Base-by-base conservation (phyloP, 2,329 filamentous ascomycete species). In the Canariomyces notabilis region DNA sequence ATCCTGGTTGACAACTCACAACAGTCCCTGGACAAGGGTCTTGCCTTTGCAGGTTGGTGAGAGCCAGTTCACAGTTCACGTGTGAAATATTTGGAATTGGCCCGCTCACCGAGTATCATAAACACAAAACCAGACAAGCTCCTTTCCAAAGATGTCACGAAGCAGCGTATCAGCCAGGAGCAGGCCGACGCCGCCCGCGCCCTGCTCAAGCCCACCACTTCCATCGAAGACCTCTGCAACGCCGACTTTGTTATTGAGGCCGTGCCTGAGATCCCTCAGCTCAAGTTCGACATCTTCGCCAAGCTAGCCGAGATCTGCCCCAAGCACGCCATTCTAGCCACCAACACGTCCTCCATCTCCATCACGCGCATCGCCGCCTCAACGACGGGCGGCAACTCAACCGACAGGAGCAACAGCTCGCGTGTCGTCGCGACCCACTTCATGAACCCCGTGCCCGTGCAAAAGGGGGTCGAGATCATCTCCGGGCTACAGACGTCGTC, bases 191-290 rank as follows among this genome's bases (percentile, higher is more conserved):
- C 81, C 39, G 80, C 85, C 21, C 82, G 86, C 21, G 79, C 77
- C 9, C 80, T 85, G 22, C 73, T 98, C 51, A 77, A 69, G 0
- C 69, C 87, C 7, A 83, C 80, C 42, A 89, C 86, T 14, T 80
- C 80, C 15, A 78, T 97, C 57, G 85, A 89, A 37, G 78, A 84
- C 48, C 80, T 97, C 18, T 80, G 80, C 20, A 77, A 82, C n/a
- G 86, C 89, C 29, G 93, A 98, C 71, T 96, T 98, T 66, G 85
- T 98, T 46, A 97, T 98, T 61, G 93, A 98, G 72, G 93, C 93
- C 14, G 89, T 98, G 7, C 93, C 93, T 29, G 90, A 96, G 73
- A 91, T 95, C 45, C 83, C 87, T 33, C 74, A 83, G 42, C 79
- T 98, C 54, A 98, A 98, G 70, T 82, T 83, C 55, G 81, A 83